Evolutionary conservation across 352 stramenopile genomes (phyloP).

Genomic region (Globisporangium recalcitrans): DNA sequence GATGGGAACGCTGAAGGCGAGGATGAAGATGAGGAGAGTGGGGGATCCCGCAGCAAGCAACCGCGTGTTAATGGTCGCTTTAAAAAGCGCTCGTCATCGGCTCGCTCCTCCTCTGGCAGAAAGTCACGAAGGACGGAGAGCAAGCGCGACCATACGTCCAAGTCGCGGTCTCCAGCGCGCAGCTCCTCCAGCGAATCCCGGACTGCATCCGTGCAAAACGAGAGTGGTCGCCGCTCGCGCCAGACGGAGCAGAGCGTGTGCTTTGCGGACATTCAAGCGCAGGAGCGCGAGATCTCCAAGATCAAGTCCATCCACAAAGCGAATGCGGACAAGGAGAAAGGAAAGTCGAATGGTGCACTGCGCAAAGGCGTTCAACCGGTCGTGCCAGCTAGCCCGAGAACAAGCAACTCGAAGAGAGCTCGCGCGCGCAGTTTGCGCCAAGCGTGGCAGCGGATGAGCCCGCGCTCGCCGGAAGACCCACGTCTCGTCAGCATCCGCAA

Average conservation of each 20-base stretch:
- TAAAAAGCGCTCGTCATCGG: neutral
- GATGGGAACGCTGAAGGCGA: neutral
- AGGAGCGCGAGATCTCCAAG: conserved; percentile 46
- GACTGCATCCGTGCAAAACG: neutral
- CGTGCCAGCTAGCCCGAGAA: conserved; percentile 14
- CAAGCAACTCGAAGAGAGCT: conserved; percentile 29
- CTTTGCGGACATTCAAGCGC: conserved; percentile 49
- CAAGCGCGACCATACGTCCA: no score
- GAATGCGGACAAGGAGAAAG: conserved; percentile 10
- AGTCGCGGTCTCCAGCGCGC: no score
- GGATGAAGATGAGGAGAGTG: neutral
- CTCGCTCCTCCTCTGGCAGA: neutral
- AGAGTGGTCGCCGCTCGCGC: conserved; percentile 1
- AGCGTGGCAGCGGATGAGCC: conserved; percentile 39
- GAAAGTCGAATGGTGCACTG: conserved; percentile 17
- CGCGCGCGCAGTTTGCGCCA: conserved; percentile 45
- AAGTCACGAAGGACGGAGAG: neutral
- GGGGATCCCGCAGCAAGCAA: no score
- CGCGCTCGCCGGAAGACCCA: conserved; percentile 35
- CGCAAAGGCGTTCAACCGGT: conserved; percentile 39
- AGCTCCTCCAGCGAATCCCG: conserved; percentile 5
- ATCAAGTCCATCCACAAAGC: conserved; percentile 34
- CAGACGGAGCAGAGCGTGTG: conserved; percentile 28
- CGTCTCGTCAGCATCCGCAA: conserved; percentile 17
- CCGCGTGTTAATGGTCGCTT: neutral